Evolutionary conservation across 345 rosid genomes (phyloP).

Genomic region (Syzygium aqueum): DNA sequence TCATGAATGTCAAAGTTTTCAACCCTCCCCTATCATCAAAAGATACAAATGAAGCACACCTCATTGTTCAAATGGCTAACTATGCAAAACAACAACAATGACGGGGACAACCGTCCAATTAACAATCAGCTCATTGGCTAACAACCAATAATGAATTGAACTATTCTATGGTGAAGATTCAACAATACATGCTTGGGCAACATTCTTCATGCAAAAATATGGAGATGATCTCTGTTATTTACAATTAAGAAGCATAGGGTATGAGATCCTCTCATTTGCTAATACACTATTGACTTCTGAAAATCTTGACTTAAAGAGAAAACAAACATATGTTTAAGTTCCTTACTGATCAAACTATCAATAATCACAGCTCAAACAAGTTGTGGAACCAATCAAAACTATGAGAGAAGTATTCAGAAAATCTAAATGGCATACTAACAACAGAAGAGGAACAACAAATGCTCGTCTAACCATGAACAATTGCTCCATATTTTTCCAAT

Average conservation of each 20-base stretch:
- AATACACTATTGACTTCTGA: not conserved
- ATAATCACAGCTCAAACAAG: not conserved
- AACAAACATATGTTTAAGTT: not conserved
- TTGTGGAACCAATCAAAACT: not conserved
- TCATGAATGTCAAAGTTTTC: not conserved
- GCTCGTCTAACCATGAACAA: not conserved
- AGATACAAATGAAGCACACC: not conserved
- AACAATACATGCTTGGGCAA: not conserved
- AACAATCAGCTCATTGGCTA: not conserved
- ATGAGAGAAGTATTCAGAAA: not conserved
- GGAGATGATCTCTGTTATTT: not conserved
- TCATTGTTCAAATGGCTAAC: not conserved
- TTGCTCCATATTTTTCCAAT: not conserved
- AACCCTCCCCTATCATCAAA: not conserved
- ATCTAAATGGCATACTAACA: not conserved
- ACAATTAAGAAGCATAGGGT: not conserved
- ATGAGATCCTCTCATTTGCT: not conserved
- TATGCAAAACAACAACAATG: not conserved
- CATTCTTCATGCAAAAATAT: not conserved
- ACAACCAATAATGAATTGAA: not conserved
- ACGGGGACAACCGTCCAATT: not conserved
- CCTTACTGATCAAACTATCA: not conserved
- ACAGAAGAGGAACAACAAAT: not conserved
- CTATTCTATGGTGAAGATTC: not conserved
- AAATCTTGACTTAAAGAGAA: not conserved